These are phyloP conservation scores for Conticribra weissflogii DNA, from an alignment of 108 stramenopile genomes.

Conservation along the genomic window DNA sequence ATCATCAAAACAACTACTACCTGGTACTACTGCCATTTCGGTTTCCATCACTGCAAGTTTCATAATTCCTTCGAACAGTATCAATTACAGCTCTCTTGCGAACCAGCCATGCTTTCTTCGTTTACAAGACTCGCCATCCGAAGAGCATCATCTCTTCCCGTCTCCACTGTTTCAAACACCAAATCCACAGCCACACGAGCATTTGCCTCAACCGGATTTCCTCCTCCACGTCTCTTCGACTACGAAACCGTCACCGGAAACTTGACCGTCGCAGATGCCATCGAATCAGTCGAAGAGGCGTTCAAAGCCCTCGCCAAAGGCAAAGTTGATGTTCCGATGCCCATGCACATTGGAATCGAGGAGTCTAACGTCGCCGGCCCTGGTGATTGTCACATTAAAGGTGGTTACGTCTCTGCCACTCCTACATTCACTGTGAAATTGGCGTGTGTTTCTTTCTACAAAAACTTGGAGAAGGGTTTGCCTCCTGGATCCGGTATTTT, in stretches of 20 bases:
- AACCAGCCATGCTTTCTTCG: background rate
- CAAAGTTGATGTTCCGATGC: conserved; percentile 95
- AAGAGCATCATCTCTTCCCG: background rate
- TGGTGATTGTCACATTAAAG: conserved; percentile 93
- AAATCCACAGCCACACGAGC: conserved; percentile 26
- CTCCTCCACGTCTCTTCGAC: conserved; percentile 79
- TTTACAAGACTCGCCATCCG: conserved; percentile 7
- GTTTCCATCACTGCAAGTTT: too few relatives aligned
- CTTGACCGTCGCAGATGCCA: conserved; percentile 83
- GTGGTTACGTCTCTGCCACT: conserved; percentile 79
- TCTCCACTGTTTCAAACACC: background rate
- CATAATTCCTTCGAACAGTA: too few relatives aligned
- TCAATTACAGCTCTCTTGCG: too few relatives aligned
- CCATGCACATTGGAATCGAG: conserved; percentile 95
- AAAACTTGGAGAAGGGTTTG: conserved; percentile 84
- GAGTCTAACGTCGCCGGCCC: conserved; percentile 86
- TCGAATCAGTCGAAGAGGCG: conserved; percentile 85
- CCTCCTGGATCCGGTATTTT: conserved; percentile 92
- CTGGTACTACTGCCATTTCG: background rate
- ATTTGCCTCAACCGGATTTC: conserved; percentile 60
- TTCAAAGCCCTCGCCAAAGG: conserved; percentile 88
- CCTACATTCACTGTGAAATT: conserved; percentile 91
- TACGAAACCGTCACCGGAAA: conserved; percentile 84
- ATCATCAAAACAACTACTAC: background rate
- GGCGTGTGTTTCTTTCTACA: conserved; percentile 93